Conservation (phyloP, 2,329 filamentous ascomycete genomes). For the Mycosphaerella sp. region DNA sequence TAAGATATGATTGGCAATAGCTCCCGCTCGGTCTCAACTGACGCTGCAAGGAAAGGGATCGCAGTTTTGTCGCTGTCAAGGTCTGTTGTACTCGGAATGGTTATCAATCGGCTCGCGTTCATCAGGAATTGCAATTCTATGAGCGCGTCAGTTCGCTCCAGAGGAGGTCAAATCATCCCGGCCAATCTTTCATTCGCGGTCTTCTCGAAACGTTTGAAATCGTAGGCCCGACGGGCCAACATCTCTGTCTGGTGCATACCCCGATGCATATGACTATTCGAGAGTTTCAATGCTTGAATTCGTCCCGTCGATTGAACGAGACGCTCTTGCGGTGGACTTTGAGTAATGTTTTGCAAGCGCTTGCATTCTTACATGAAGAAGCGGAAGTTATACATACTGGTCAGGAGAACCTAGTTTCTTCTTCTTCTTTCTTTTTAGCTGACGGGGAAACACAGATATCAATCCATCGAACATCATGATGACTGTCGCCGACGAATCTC, state of each 20-base stretch:
- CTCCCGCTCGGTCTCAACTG: too few species aligned
- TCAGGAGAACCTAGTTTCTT: not conserved
- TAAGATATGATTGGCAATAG: too few species aligned
- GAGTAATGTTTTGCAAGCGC: not conserved
- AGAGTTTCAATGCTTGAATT: not conserved
- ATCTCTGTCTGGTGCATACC: slow-evolving; percentile 1
- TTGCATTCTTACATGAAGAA: not conserved
- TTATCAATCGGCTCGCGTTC: not conserved
- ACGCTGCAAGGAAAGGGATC: too few species aligned
- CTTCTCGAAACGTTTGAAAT: not conserved
- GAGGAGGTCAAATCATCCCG: not conserved
- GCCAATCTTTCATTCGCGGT: not conserved
- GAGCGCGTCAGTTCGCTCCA: not conserved
- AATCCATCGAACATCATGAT: slow-evolving; percentile 6
- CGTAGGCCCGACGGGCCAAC: not conserved
- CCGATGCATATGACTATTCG: slow-evolving; percentile 1
- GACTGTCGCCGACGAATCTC: not conserved
- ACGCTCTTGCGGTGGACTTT: not conserved
- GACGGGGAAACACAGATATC: not conserved
- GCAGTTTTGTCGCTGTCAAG: not conserved
- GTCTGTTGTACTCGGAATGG: not conserved
- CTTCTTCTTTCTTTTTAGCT: too few species aligned
- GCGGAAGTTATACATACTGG: not conserved
- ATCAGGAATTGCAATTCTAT: not conserved
- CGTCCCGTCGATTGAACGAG: not conserved